Percentiles rank a stretch among this genome's conserved stretches.
phyloP scores from a whole-genome alignment of 2,329 filamentous ascomycete species.

The Alternaria gansuensis region DNA sequence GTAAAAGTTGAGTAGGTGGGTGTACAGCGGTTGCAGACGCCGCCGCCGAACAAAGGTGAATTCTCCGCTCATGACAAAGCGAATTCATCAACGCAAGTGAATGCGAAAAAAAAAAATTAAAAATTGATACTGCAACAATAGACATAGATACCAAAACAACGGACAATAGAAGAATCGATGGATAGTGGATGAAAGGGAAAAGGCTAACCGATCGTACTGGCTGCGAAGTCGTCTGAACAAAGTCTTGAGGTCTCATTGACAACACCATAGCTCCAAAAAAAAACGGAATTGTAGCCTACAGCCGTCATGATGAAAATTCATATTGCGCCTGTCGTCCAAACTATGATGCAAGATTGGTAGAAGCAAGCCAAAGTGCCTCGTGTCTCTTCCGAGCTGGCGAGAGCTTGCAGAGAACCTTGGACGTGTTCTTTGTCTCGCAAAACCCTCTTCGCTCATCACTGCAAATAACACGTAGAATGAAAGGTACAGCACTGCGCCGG shows the following conservation, averaged over 20 bases:
- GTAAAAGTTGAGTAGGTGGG: not conserved
- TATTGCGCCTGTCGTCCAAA: not conserved
- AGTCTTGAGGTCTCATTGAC: not conserved
- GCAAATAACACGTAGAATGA: not conserved
- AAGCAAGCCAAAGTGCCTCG: not conserved
- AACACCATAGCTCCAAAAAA: not conserved
- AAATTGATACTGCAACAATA: not conserved
- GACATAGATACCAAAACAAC: not conserved
- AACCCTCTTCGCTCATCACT: not conserved
- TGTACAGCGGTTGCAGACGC: constrained; percentile 4
- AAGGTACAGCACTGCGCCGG: not conserved
- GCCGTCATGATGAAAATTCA: not conserved
- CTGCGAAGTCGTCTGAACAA: not conserved
- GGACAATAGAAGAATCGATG: not conserved
- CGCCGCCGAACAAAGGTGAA: constrained; percentile 1
- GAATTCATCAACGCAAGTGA: constrained; percentile 6
- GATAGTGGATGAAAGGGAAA: not conserved
- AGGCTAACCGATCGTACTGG: not conserved
- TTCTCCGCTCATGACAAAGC: constrained; percentile 5
- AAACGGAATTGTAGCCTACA: not conserved
- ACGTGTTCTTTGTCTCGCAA: not conserved
- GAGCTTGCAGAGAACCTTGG: not conserved
- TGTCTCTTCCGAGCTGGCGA: not conserved
- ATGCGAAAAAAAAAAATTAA: not conserved
- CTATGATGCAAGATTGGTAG: not conserved